Base-by-base conservation (phyloP, 176 grass and related monocot species). In the Phoenix dactylifera region DNA sequence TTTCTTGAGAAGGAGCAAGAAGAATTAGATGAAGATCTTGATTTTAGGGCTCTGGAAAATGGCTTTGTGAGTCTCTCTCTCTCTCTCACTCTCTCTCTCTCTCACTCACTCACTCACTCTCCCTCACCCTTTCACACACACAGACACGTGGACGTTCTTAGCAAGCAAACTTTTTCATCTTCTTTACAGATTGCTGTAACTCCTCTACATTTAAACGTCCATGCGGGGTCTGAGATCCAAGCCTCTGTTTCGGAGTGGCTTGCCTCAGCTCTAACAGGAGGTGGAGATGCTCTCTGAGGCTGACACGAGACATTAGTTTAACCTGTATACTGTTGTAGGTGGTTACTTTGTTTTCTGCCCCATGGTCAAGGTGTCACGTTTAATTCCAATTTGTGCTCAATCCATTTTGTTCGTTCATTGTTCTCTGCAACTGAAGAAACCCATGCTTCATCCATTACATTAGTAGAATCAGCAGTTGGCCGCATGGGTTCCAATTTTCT, bases 111-210 rank as follows among this genome's bases (percentile, higher is more conserved):
- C 28, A 30, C 28, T 0, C 28, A 30, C 28, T 20, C 20, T 20
- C 20, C 20, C 20, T 20, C 20, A 20, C 20, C 20, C 20, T 20
- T 20, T 20, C 20, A 6, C 28, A 30, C 5, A 6, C 1, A 30
- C 28, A 6, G 4, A 28, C 5, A 30, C 28, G 5, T 4, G 28
- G 28, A 30, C 28, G 28, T 18, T 16, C 52, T 16, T 35, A 54
- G 65, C 28, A 26, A 49, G 52, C 65, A 64, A 49, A 81, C 16
- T 24, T 30, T 52, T 68, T 2, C 15, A 19, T 57, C 58, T 24
- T 39, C 57, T 19, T 18, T 84, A 59, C 83, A 93, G 88, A 81
- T 87, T 74, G 76, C 80, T 66, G 77, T 89, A n/a, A 85, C 78
- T 70, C 89, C 85, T 77, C 60, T 89, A 70, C 71, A 72, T 85